phyloP scores from a whole-genome alignment of 805 yeast species.

The Saturnispora sekii region DNA sequence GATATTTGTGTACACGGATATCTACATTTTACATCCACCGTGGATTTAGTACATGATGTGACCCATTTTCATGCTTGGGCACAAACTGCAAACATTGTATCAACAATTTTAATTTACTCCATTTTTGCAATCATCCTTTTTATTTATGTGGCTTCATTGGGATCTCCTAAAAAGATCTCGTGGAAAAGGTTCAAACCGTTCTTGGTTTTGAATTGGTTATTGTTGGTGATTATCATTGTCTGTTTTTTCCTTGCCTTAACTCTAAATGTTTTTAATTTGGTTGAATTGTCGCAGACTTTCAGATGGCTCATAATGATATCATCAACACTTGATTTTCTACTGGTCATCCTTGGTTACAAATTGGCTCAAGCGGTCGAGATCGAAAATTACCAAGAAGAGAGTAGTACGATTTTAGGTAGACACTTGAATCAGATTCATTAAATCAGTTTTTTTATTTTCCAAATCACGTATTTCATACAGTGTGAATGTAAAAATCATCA shows the following conservation, averaged over 20 bases:
- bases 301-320: conserved; percentile 1
- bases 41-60: background rate
- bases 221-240: background rate
- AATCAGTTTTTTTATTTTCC: conserved; percentile 39
- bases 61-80: background rate
- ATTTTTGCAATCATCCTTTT: background rate
- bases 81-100: background rate
- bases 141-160: conserved; percentile 1
- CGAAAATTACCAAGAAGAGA: conserved; percentile 6
- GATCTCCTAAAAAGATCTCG: background rate
- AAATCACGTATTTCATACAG: conserved; percentile 41
- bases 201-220: background rate
- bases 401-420: conserved; percentile 4
- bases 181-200: conserved; percentile 3
- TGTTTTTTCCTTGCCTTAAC: background rate
- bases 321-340: background rate
- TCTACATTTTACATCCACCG: background rate
- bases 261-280: background rate
- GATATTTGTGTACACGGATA: conserved; percentile 3
- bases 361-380: background rate
- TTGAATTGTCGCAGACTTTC: background rate
- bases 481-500: conserved; percentile 36
- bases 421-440: conserved; percentile 37
- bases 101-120: background rate
- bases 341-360: conserved; percentile 1